These are phyloP conservation scores for Kwoniella dendrophila DNA, from an alignment of 768 basidiomycete species.

Conservation along the genomic window DNA sequence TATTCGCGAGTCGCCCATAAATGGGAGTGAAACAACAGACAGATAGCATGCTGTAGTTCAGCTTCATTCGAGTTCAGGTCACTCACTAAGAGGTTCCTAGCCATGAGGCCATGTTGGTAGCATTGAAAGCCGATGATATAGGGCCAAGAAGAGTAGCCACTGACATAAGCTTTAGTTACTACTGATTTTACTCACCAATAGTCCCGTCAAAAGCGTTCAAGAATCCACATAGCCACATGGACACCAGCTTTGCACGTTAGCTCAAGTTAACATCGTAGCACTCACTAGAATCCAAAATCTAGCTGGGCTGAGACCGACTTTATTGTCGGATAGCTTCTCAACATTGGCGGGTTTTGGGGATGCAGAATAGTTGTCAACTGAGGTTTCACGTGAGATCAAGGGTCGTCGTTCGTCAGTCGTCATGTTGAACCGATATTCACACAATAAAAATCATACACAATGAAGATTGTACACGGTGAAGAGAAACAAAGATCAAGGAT, in stretches of 20 bases:
- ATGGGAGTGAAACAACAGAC: conserved; percentile 47
- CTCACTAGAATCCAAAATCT: conserved; percentile 37
- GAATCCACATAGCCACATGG: conserved; percentile 39
- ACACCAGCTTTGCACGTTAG: conserved; percentile 17
- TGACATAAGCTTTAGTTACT: not conserved
- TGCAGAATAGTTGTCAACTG: not conserved
- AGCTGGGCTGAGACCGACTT: conserved; percentile 34
- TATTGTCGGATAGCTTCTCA: conserved; percentile 37
- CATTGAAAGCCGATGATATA: conserved; percentile 40
- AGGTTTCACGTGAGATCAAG: not conserved
- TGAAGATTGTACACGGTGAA: not conserved
- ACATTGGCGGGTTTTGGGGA: not conserved
- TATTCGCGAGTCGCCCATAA: conserved; percentile 44
- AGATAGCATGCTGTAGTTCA: conserved; percentile 31
- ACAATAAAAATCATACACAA: not conserved
- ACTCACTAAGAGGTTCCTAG: conserved; percentile 49
- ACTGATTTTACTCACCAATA: conserved; percentile 18
- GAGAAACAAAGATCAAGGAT: not conserved
- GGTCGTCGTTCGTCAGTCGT: conserved; percentile 6
- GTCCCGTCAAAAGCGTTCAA: conserved; percentile 41
- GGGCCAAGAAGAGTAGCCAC: conserved; percentile 39
- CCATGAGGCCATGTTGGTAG: conserved; percentile 50
- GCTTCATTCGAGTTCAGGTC: not conserved
- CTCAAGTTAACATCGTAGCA: not conserved
- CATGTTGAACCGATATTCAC: conserved; percentile 4